A percentile compares a stretch with the other conserved stretches of the same genome.
Evolutionary conservation across 495 filamentous ascomycete species (phyloP).

Genomic region (Neurospora sp.): DNA sequence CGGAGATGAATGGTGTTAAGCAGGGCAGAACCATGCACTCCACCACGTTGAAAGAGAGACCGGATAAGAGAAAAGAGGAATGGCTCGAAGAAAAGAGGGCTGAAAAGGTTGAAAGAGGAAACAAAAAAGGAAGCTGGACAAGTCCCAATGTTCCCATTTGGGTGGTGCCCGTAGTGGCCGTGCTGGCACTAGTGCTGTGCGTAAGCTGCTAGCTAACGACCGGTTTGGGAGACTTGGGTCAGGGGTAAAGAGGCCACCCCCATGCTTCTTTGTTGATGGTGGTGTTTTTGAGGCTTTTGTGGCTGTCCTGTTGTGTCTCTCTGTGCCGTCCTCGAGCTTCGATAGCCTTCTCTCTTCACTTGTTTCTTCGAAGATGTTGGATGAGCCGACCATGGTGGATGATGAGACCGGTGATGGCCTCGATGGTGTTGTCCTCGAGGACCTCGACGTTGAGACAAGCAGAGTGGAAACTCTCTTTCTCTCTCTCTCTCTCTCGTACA

Average conservation of each 20-base stretch:
- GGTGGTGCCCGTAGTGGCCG: neutral
- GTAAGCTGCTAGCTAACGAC: neutral
- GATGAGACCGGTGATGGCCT: neutral
- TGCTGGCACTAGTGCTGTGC: neutral
- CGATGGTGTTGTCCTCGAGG: neutral
- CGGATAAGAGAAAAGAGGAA: neutral
- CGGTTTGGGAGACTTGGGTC: neutral
- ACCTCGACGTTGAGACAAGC: neutral
- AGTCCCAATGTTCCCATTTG: neutral
- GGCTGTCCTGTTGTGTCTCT: neutral
- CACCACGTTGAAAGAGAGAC: neutral
- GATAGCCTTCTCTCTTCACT: neutral
- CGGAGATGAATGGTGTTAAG: neutral
- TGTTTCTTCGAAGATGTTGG: neutral
- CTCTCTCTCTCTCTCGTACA: neutral
- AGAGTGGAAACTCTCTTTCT: neutral
- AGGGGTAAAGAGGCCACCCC: neutral
- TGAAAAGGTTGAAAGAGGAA: neutral
- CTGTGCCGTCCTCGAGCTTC: neutral
- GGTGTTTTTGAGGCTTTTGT: neutral
- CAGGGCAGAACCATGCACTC: neutral
- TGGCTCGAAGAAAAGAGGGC: neutral
- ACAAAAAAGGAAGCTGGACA: neutral
- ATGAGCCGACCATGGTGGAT: neutral
- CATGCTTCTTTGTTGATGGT: neutral